Evolutionary conservation across 2,329 filamentous ascomycete genomes (phyloP).

Genomic region (Fusarium lyarnte): DNA sequence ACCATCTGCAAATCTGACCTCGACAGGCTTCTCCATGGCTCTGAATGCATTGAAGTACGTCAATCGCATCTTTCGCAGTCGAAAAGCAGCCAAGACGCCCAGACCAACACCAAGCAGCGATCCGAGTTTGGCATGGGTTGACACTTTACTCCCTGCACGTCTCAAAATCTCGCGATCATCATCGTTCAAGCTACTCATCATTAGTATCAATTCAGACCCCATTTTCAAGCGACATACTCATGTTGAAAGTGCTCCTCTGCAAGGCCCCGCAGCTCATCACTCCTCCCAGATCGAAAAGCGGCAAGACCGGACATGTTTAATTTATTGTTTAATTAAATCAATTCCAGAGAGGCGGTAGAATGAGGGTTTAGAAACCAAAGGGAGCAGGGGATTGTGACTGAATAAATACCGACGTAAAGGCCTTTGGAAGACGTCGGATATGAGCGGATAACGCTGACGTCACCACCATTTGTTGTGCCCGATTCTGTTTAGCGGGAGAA

Average conservation of each 20-base stretch:
- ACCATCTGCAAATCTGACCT: neutral
- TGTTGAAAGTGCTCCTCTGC: constrained; percentile 3
- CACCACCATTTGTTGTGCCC: too few species aligned
- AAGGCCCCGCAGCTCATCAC: neutral
- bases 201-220: too few species aligned
- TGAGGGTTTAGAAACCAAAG: too few species aligned
- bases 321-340: too few species aligned
- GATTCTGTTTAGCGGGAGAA: neutral
- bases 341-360: too few species aligned
- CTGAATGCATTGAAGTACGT: constrained; percentile 7
- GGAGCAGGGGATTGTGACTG: too few species aligned
- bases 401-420: too few species aligned
- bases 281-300: neutral
- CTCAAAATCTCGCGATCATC: too few species aligned
- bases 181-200: too few species aligned
- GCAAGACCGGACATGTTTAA: constrained; percentile 2
- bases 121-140: neutral
- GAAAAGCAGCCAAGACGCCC: neutral
- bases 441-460: neutral
- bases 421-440: neutral
- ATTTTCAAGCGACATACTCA: too few species aligned
- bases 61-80: neutral
- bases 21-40: neutral
- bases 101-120: neutral
- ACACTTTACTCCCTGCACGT: too few species aligned